Base-by-base conservation (phyloP, 2,329 filamentous ascomycete species). In the Pseudonectria buxi region DNA sequence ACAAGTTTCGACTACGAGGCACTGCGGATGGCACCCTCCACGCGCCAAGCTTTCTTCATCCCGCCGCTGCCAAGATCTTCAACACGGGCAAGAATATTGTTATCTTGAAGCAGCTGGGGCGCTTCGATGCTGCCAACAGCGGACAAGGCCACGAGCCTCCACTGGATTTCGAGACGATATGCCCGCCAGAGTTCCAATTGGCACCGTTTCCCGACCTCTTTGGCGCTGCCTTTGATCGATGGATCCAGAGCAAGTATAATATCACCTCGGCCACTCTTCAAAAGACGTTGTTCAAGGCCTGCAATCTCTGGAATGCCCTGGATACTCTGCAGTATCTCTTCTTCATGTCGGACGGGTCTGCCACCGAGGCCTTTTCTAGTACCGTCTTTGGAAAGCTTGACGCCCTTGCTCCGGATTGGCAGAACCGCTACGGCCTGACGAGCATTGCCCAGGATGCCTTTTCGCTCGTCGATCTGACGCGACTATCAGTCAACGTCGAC, bases 41-140 rank as follows among this genome's bases (percentile, higher is more conserved):
- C 48, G 80, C 82, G 0, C 89, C 90, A 0, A 71, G 64, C 3
- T 95, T 95, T 45, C 68, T 95, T 4, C 76, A 80, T 26, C 72
- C 81, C 3, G 75, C 81, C 2, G 78, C 77, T 1, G 64, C 68
- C 15, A 83, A 80, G 43, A 86, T 95, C 26, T 90, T 95, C 50
- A 87, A 81, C 1, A 81, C 86, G 2, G 90, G 90, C 1, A 95
- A 95, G 60, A 94, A 83, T 49, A 81, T 92, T 36, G 77, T 92
- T 1, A 83, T 95, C 29, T 64, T 95, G n/a, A 81, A 81, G 41
- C 75, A 82, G 31, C 67, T 95, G 10, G 76, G 79, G 27, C 68
- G 72, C 36, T 68, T 73, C 40, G 56, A 65, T 32, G 49, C 60
- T 31, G 53, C 49, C 37, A 56, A 53, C 55, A 46, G 43, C 3